Evolutionary conservation across 371 early-diverging fungal genomes (phyloP).

Genomic region (Haplosporangium sp.): DNA sequence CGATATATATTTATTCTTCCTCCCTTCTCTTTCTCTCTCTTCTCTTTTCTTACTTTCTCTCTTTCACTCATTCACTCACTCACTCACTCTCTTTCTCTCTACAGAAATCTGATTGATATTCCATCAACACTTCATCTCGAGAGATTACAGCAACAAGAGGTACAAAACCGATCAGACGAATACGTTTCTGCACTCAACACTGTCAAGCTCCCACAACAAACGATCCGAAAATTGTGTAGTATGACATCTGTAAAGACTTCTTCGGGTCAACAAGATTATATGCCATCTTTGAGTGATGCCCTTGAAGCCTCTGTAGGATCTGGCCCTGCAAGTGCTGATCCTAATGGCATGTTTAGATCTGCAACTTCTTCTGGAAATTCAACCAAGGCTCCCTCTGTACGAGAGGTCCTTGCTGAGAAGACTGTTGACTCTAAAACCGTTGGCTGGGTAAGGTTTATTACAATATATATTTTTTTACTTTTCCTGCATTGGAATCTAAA

Average conservation of each 20-base stretch:
- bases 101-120: conserved; percentile 52
- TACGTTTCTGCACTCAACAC: conserved; percentile 50
- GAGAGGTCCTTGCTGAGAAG: conserved; percentile 50
- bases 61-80: background rate
- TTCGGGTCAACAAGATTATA: background rate
- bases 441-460: conserved; percentile 39
- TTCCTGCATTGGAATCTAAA: background rate
- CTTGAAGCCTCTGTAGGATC: conserved; percentile 14
- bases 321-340: background rate
- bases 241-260: conserved; percentile 39
- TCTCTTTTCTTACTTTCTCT: background rate
- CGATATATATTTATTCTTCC: background rate
- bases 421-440: conserved; percentile 51
- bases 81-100: background rate
- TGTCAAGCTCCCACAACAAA: conserved; percentile 34
- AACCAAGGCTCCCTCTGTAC: conserved; percentile 45
- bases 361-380: conserved; percentile 39
- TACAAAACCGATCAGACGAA: conserved; percentile 44
- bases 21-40: background rate
- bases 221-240: conserved; percentile 30
- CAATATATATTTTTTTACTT: background rate
- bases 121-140: conserved; percentile 53
- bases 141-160: conserved; percentile 49
- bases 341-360: conserved; percentile 3
- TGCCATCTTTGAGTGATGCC: conserved; percentile 12